Evolutionary conservation across 345 rosid species (phyloP).

Genomic region (Aquilaria sinensis): DNA sequence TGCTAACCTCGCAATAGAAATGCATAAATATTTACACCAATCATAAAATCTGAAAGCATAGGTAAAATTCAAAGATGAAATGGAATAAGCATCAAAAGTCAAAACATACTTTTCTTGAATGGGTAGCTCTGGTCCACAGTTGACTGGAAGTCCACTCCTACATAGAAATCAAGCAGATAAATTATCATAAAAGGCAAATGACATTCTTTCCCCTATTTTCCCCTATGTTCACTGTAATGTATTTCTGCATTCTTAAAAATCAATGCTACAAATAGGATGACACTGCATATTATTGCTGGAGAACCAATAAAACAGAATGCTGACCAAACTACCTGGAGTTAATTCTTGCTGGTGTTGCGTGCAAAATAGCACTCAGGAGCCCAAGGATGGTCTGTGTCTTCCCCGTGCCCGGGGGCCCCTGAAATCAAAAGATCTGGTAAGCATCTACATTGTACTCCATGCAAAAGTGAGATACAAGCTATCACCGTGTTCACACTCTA

Average conservation of each 20-base stretch:
- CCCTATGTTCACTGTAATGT: not conserved
- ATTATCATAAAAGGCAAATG: slow-evolving; percentile 1
- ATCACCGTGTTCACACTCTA: too few relatives aligned
- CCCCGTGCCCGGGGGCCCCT: slow-evolving; percentile 99
- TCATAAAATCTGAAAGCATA: too few relatives aligned
- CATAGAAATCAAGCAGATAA: slow-evolving; percentile 8
- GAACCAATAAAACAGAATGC: not conserved
- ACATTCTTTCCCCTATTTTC: not conserved
- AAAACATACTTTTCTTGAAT: slow-evolving; percentile 69
- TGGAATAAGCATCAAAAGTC: not conserved
- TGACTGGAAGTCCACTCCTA: slow-evolving; percentile 46
- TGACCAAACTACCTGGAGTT: slow-evolving; percentile 44
- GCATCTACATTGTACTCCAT: slow-evolving; percentile 1
- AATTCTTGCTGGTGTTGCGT: slow-evolving; percentile 82
- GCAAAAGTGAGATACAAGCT: too few relatives aligned
- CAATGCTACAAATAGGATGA: too few relatives aligned
- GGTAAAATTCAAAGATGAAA: not conserved
- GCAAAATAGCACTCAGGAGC: slow-evolving; percentile 91
- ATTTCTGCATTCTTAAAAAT: too few relatives aligned
- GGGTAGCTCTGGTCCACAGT: slow-evolving; percentile 49
- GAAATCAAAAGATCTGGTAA: slow-evolving; percentile 18
- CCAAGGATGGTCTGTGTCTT: slow-evolving; percentile 97
- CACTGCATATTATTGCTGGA: too few relatives aligned
- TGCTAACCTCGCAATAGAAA: too few relatives aligned
- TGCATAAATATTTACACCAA: too few relatives aligned